Percentiles rank a stretch among this genome's conserved stretches.
Conservation (phyloP, 192 early-diverging fungal species). For the Umbelopsis sp. region DNA sequence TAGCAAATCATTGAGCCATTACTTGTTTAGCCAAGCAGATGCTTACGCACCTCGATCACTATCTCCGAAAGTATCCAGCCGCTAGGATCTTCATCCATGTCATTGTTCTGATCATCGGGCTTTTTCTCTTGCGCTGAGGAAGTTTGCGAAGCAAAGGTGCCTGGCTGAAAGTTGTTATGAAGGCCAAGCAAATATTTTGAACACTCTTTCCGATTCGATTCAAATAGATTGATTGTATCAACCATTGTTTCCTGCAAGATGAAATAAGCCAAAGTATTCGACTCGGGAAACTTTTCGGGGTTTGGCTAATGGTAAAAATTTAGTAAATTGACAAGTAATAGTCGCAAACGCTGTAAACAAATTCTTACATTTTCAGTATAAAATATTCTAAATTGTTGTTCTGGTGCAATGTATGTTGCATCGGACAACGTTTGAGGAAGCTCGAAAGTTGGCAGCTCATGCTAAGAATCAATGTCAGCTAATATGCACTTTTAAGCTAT, state of each 20-base stretch:
- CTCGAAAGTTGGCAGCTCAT: constrained; percentile 49
- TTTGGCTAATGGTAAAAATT: constrained; percentile 21
- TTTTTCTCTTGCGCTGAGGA: background rate
- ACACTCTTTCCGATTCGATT: constrained; percentile 93
- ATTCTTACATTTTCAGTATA: constrained; percentile 34
- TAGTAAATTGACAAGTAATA: background rate
- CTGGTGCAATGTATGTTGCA: constrained; percentile 37
- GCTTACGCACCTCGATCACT: constrained; percentile 33
- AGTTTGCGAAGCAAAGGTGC: constrained; percentile 40
- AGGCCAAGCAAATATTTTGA: constrained; percentile 74
- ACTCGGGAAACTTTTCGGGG: constrained; percentile 34
- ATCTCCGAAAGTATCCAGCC: constrained; percentile 36
- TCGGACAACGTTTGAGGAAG: constrained; percentile 38
- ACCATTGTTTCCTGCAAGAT: constrained; percentile 80
- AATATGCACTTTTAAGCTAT: too few relatives aligned
- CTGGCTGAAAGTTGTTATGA: constrained; percentile 52
- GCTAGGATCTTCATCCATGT: constrained; percentile 23
- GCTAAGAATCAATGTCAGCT: constrained; percentile 30
- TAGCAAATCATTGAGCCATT: background rate
- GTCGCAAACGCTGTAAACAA: background rate
- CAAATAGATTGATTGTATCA: constrained; percentile 83
- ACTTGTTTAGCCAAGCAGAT: background rate
- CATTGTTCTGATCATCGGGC: constrained; percentile 28
- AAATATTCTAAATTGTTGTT: constrained; percentile 42
- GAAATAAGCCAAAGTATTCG: constrained; percentile 55